Evolutionary conservation across 805 yeast species (phyloP).

Genomic region (Starmerella bacillaris): DNA sequence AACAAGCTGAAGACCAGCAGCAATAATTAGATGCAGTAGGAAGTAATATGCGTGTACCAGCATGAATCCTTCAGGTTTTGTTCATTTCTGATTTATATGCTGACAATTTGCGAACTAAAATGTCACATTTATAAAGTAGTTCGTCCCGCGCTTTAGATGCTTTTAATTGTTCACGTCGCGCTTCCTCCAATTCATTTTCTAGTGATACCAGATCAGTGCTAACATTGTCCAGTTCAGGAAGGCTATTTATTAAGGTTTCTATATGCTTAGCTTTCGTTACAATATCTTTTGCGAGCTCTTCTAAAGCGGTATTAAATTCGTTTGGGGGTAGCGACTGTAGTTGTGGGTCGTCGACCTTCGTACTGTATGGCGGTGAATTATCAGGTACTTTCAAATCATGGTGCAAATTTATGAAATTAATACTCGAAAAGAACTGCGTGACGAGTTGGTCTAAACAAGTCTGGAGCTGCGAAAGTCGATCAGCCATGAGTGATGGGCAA

Average conservation of each 20-base stretch:
- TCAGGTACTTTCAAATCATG: constrained; percentile 38
- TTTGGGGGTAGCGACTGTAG: constrained; percentile 16
- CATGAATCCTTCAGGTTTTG: not conserved
- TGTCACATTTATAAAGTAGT: constrained; percentile 44
- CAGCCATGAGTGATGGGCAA: constrained; percentile 22
- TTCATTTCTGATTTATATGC: constrained; percentile 27
- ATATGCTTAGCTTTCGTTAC: constrained; percentile 76
- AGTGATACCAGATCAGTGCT: constrained; percentile 48
- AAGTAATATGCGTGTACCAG: no score
- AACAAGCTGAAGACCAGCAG: no score
- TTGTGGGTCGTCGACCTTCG: constrained; percentile 44
- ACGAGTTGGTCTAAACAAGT: constrained; percentile 55
- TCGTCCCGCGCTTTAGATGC: constrained; percentile 48
- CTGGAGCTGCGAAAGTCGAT: constrained; percentile 77
- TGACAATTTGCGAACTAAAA: constrained; percentile 43
- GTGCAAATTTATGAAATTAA: constrained; percentile 40
- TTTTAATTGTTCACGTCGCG: constrained; percentile 39
- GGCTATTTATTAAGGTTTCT: constrained; percentile 61
- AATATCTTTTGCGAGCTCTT: constrained; percentile 70
- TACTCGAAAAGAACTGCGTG: constrained; percentile 23
- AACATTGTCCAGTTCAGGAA: constrained; percentile 85
- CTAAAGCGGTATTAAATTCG: constrained; percentile 28
- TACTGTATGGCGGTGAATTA: constrained; percentile 25
- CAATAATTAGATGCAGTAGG: no score
- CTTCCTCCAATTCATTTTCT: constrained; percentile 40